Evolutionary conservation across 257 asterid species (phyloP).

Genomic region (Leonotis leonurus): DNA sequence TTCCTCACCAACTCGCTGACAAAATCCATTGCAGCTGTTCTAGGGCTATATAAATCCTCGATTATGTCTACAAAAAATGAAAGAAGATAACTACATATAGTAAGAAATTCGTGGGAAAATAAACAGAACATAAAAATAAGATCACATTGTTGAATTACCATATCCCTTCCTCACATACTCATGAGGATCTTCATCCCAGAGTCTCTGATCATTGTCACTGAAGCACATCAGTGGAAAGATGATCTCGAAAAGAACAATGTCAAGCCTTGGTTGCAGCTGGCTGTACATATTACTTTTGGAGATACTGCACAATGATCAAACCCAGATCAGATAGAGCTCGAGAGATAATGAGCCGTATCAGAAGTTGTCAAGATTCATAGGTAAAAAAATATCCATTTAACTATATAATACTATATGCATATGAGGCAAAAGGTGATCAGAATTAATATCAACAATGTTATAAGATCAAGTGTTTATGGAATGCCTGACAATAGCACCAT

Average conservation of each 20-base stretch:
- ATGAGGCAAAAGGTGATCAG: too few species aligned
- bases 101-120: not conserved
- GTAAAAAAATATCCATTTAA: too few species aligned
- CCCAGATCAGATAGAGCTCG: slow-evolving; percentile 19
- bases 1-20: slow-evolving; percentile 95
- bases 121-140: not conserved
- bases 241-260: slow-evolving; percentile 81
- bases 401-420: too few species aligned
- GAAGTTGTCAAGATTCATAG: too few species aligned
- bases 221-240: slow-evolving; percentile 98
- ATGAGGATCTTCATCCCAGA: slow-evolving; percentile 98
- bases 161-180: slow-evolving; percentile 99
- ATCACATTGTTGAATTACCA: slow-evolving; percentile 41
- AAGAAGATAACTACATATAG: not conserved
- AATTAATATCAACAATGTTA: too few species aligned
- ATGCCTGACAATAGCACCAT: not conserved
- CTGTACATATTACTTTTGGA: slow-evolving; percentile 79
- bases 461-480: too few species aligned
- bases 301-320: slow-evolving; percentile 49
- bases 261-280: slow-evolving; percentile 82
- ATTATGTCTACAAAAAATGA: slow-evolving; percentile 61
- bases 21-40: slow-evolving; percentile 99
- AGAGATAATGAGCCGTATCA: too few species aligned
- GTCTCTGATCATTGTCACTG: slow-evolving; percentile 82
- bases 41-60: slow-evolving; percentile 94